Percentiles rank a stretch among this genome's conserved stretches.
phyloP scores from a whole-genome alignment of 441 rosid species.

The Adansonia gregorii region DNA sequence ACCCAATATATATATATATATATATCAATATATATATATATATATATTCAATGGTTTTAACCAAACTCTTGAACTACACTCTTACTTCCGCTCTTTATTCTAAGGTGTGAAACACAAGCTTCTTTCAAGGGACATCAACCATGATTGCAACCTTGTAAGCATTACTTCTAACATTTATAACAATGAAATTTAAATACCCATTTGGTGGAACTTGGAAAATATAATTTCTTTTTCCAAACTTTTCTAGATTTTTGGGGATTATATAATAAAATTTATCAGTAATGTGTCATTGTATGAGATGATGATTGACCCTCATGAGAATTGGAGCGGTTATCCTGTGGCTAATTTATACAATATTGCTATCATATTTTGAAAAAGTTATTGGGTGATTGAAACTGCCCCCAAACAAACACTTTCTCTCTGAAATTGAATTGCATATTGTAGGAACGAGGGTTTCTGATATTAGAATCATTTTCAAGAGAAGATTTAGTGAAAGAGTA shows the following conservation, averaged over 20 bases:
- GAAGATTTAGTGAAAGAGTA: slow-evolving; percentile 5
- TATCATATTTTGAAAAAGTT: slow-evolving; percentile 24
- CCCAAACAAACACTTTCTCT: not conserved
- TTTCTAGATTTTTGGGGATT: slow-evolving; percentile 29
- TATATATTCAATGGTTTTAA: slow-evolving; percentile 2
- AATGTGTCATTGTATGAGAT: slow-evolving; percentile 36
- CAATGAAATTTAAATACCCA: slow-evolving; percentile 16
- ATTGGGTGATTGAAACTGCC: slow-evolving; percentile 27
- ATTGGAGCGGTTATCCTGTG: slow-evolving; percentile 37
- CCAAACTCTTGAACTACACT: slow-evolving; percentile 47
- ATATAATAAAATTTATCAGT: slow-evolving; percentile 21
- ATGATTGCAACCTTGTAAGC: slow-evolving; percentile 51
- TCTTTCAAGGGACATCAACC: slow-evolving; percentile 47
- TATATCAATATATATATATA: too few species aligned
- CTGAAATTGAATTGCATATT: not conserved
- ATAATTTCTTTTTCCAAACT: not conserved
- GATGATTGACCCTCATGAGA: slow-evolving; percentile 50
- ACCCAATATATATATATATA: too few species aligned
- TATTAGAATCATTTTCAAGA: slow-evolving; percentile 19
- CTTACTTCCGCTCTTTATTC: slow-evolving; percentile 24
- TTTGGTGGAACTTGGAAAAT: slow-evolving; percentile 25
- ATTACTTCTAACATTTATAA: slow-evolving; percentile 36
- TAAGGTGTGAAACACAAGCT: slow-evolving; percentile 58
- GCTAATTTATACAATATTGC: slow-evolving; percentile 24
- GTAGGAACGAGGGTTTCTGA: slow-evolving; percentile 17